These are phyloP conservation scores for Nephelium lappaceum DNA, from an alignment of 345 rosid species.

Conservation along the genomic window DNA sequence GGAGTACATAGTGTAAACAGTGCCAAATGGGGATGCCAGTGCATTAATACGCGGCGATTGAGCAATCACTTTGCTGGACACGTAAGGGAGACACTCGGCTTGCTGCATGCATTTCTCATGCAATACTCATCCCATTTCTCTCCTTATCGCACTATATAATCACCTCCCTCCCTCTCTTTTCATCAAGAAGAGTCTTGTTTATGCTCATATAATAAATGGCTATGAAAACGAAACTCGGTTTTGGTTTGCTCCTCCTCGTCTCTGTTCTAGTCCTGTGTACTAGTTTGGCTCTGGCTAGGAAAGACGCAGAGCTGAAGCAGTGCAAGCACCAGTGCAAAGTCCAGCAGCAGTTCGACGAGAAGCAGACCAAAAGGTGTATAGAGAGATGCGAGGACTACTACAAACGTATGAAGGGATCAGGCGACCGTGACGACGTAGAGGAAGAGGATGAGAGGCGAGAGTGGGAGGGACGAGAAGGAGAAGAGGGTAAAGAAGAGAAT, in stretches of 20 bases:
- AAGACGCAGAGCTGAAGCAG: constrained; percentile 49
- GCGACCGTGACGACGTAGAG: not conserved
- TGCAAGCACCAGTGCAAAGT: constrained; percentile 54
- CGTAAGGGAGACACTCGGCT: constrained; percentile 39
- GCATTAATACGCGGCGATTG: constrained; percentile 25
- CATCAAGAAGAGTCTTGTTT: not conserved
- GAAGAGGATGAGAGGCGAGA: constrained; percentile 16
- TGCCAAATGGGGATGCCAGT: not conserved
- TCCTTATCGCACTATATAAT: constrained; percentile 1
- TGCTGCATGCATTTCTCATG: constrained; percentile 29
- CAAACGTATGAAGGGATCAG: constrained; percentile 16
- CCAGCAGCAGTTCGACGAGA: constrained; percentile 30
- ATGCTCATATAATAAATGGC: constrained; percentile 15
- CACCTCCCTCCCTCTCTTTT: not conserved
- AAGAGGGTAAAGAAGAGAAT: constrained; percentile 18
- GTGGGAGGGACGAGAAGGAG: not conserved
- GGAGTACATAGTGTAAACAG: not conserved
- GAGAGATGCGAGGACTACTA: constrained; percentile 39
- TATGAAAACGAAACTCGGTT: constrained; percentile 15
- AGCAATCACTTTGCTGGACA: constrained; percentile 20
- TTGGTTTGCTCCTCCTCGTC: constrained; percentile 12
- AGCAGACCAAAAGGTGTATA: constrained; percentile 32
- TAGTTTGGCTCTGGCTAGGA: constrained; percentile 30
- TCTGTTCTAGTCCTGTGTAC: constrained; percentile 27
- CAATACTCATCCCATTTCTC: constrained; percentile 7